These are phyloP conservation scores for Phaffia rhodozyma DNA, from an alignment of 1,284 basidiomycete genomes.

Conservation along the genomic window DNA sequence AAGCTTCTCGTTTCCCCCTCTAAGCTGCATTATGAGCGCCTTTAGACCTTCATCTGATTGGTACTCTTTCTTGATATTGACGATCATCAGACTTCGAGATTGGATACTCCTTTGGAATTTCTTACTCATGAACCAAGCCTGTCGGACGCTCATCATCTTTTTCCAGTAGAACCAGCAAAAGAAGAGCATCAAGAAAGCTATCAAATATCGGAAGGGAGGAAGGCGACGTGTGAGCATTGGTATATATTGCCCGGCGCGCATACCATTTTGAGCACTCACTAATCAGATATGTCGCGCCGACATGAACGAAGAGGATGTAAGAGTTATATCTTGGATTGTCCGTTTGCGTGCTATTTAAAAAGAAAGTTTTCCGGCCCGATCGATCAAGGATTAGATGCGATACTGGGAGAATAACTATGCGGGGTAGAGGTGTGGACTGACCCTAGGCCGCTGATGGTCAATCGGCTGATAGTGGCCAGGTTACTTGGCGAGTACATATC, in stretches of 20 bases:
- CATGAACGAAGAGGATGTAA: slow-evolving; percentile 57
- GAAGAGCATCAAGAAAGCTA: slow-evolving; percentile 46
- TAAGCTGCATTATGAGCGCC: slow-evolving; percentile 55
- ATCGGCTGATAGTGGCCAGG: too few relatives aligned
- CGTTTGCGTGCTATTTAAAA: slow-evolving; percentile 47
- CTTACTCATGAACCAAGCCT: slow-evolving; percentile 34
- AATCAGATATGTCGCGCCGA: slow-evolving; percentile 60
- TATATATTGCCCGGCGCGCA: neutral
- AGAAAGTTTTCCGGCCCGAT: slow-evolving; percentile 44
- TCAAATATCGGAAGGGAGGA: slow-evolving; percentile 19
- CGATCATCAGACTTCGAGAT: slow-evolving; percentile 42
- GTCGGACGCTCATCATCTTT: slow-evolving; percentile 46
- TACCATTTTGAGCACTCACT: slow-evolving; percentile 33
- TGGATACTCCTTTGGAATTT: slow-evolving; percentile 35
- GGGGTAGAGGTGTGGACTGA: too few relatives aligned
- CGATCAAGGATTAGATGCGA: too few relatives aligned
- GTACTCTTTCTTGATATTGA: slow-evolving; percentile 56
- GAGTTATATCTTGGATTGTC: slow-evolving; percentile 46
- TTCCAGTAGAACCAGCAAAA: slow-evolving; percentile 61
- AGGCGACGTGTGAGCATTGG: neutral
- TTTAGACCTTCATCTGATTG: slow-evolving; percentile 65
- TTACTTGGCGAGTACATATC: too few relatives aligned
- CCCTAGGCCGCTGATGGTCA: too few relatives aligned
- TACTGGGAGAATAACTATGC: too few relatives aligned
- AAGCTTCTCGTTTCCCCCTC: slow-evolving; percentile 40